Percentiles rank a stretch among this genome's conserved stretches.
Evolutionary conservation across 768 basidiomycete genomes (phyloP).

Genomic region (Daedaleopsis nitida): DNA sequence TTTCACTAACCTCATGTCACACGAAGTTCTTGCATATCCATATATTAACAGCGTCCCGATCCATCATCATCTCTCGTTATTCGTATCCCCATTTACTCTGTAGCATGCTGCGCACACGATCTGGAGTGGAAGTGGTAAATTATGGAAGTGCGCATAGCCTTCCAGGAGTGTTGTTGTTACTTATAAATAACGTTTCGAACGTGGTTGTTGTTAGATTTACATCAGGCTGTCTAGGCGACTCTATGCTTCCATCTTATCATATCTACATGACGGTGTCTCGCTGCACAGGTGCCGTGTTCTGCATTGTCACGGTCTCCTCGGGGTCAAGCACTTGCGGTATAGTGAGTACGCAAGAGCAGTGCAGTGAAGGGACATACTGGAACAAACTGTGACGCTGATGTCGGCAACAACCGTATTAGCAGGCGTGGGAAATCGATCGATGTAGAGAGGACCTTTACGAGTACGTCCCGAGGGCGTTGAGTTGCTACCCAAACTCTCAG

Average conservation of each 20-base stretch:
- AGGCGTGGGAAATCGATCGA: conserved; percentile 76
- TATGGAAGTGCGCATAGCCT: conserved; percentile 6
- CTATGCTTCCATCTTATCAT: conserved; percentile 1
- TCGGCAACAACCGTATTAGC: conserved; percentile 49
- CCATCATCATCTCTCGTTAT: neutral
- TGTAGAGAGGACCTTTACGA: conserved; percentile 24
- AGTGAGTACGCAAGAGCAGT: too few species aligned
- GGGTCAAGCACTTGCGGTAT: too few species aligned
- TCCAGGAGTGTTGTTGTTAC: neutral
- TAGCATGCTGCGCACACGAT: neutral
- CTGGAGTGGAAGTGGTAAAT: neutral
- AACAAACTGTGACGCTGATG: conserved; percentile 2
- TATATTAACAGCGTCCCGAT: neutral
- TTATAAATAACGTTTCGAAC: neutral
- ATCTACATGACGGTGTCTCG: neutral
- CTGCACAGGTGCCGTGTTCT: too few species aligned
- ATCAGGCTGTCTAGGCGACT: neutral
- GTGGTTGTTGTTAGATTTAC: neutral
- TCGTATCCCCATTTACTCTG: neutral
- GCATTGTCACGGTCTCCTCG: too few species aligned
- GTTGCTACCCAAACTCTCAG: conserved; percentile 20
- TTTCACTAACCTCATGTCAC: neutral
- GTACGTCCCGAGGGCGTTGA: conserved; percentile 18
- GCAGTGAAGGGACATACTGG: too few species aligned
- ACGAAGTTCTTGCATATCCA: neutral